phyloP scores from a whole-genome alignment of 2,329 filamentous ascomycete genomes.

The Xylariaceae sp. region DNA sequence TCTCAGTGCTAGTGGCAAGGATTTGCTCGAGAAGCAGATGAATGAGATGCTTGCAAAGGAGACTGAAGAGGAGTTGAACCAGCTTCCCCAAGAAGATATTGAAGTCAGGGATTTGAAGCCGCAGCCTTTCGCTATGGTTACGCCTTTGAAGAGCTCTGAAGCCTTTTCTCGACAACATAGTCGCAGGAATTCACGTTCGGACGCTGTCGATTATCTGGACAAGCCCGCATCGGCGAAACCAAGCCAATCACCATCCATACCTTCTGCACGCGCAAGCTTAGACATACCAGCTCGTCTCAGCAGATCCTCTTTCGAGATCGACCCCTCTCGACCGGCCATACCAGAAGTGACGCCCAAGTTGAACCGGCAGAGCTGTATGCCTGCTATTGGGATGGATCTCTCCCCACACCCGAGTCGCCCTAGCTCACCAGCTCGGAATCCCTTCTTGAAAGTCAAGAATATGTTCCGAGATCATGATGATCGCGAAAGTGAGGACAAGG shows the following conservation, averaged over 20 bases:
- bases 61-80: conserved; percentile 40
- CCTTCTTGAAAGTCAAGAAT: conserved; percentile 50
- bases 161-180: conserved; percentile 13
- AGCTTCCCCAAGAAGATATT: conserved; percentile 21
- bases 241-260: conserved; percentile 30
- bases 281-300: conserved; percentile 42
- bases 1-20: conserved; percentile 44
- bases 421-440: conserved; percentile 58
- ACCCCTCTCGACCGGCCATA: conserved; percentile 45
- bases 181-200: conserved; percentile 21
- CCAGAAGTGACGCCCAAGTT: conserved; percentile 44
- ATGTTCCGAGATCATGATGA: conserved; percentile 48
- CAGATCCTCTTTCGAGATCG: conserved; percentile 41
- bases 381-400: conserved; percentile 56
- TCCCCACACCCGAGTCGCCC: conserved; percentile 59
- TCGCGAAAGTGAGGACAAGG: conserved; percentile 34
- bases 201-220: conserved; percentile 19
- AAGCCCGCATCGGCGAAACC: conserved; percentile 17
- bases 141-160: conserved; percentile 24
- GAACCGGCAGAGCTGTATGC: conserved; percentile 47
- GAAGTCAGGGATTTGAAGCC: conserved; percentile 35
- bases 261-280: conserved; percentile 40
- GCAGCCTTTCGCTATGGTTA: conserved; percentile 30
- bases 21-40: conserved; percentile 58
- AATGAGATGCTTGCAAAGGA: conserved; percentile 55